These are phyloP conservation scores for Hibiscus mutabilis DNA, from an alignment of 345 rosid genomes.

Conservation along the genomic window DNA sequence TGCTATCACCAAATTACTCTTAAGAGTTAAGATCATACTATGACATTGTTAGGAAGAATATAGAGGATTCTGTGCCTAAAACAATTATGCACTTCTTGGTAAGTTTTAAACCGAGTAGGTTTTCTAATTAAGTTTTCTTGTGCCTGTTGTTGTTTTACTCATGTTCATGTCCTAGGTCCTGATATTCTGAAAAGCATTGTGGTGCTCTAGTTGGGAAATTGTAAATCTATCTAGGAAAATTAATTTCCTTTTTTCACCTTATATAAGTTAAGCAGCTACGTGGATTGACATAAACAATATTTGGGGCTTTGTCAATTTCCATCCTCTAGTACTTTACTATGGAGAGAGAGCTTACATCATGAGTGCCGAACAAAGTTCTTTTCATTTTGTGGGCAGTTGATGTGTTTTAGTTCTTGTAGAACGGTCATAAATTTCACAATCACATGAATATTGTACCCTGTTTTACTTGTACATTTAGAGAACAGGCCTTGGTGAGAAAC, in stretches of 20 bases:
- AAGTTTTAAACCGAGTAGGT: conserved; percentile 13
- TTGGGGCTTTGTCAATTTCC: background rate
- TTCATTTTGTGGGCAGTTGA: too few relatives aligned
- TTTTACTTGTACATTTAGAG: background rate
- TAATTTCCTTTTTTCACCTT: background rate
- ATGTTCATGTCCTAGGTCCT: background rate
- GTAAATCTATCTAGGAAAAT: background rate
- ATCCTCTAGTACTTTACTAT: background rate
- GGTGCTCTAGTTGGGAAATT: background rate
- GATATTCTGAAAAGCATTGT: background rate
- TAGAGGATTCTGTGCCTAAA: conserved; percentile 81
- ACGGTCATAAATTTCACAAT: too few relatives aligned
- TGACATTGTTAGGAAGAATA: conserved; percentile 90
- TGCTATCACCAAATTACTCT: conserved; percentile 65
- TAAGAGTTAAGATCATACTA: conserved; percentile 76
- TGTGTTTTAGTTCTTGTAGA: too few relatives aligned
- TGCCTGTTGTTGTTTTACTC: background rate
- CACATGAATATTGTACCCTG: background rate
- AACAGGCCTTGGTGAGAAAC: background rate
- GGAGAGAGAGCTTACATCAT: background rate
- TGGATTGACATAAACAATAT: background rate
- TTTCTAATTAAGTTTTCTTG: background rate
- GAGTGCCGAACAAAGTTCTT: background rate
- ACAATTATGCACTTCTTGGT: conserved; percentile 98
- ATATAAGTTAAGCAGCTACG: background rate